Evolutionary conservation across 2,329 filamentous ascomycete genomes (phyloP), one percentile per base, ranked within the genome.

Genomic region (Dactylellina drechsleri): DNA sequence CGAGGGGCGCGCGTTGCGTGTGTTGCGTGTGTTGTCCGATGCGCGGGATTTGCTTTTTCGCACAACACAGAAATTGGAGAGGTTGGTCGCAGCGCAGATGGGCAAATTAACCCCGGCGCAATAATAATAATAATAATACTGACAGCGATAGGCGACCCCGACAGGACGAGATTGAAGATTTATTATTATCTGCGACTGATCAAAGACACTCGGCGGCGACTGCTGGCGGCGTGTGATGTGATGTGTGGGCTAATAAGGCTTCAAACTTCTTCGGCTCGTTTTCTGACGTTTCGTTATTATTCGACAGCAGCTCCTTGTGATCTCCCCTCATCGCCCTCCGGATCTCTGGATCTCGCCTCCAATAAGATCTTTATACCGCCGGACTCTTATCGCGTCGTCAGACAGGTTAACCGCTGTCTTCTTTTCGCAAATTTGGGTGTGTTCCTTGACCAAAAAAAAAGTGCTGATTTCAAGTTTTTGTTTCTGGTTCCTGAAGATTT

Each of bases 51-150:
- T 73, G 60, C 61, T 66, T 73, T 73, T 73, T 73, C 58, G 45
- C 61, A 43, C 70, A 74, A 74, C 70, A 31, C 70, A 74, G 54
- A 62, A 73, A 67, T 67, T 57, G 41, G 57, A 66, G 70, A 62
- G 70, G 70, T 57, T 74, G 70, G 70, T 47, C 50, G 12, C 2
- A 12, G 4, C 12, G 16, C 15, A 23, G 13, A 50, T 16, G 8
- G 18, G 5, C 47, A 50, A 50, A n/a, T 28, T 28, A 28, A 28
- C 26, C 3, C 26, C 26, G 26, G 26, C 26, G 26, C 26, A 28
- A 28, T 28, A 28, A 28, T 28, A 28, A 28, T 3, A 28, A 28
- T 28, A 28, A 28, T 28, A 28, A 4, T 28, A 28, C 7, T 28
- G 7, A 28, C 3, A 28, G 26, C 26, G 7, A 28, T 28, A 28